A percentile compares a stretch with the other conserved stretches of the same genome.
Evolutionary conservation across 306 rosid genomes (phyloP).

Genomic region (Dryas alaskensis): DNA sequence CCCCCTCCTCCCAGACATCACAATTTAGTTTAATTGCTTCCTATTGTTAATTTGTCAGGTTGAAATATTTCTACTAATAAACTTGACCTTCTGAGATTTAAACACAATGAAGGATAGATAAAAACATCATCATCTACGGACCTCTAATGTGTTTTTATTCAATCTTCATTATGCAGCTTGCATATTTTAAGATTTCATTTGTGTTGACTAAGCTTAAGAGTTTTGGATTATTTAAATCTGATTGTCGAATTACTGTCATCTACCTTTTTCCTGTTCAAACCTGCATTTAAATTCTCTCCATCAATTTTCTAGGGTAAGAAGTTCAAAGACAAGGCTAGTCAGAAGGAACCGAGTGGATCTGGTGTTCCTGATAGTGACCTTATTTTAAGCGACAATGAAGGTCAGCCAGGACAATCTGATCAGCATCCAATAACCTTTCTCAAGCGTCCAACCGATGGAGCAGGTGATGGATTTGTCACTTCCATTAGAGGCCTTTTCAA

Average conservation of each 20-base stretch:
- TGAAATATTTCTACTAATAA: background rate
- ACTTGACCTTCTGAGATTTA: background rate
- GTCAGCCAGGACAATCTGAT: conserved; percentile 66
- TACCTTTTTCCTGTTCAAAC: conserved; percentile 7
- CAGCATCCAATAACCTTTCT: conserved; percentile 73
- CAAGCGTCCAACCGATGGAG: conserved; percentile 92
- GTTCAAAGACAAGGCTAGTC: conserved; percentile 84
- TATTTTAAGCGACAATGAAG: conserved; percentile 88
- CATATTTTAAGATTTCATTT: background rate
- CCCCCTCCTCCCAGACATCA: background rate
- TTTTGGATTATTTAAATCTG: background rate
- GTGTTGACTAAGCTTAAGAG: background rate
- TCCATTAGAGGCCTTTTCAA: conserved; percentile 88
- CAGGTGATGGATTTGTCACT: conserved; percentile 99
- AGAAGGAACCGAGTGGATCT: conserved; percentile 50
- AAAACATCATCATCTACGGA: background rate
- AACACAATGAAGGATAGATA: background rate
- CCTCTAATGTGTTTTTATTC: background rate
- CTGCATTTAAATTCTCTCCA: conserved; percentile 14
- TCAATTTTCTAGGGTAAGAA: conserved; percentile 71
- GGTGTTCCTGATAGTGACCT: conserved; percentile 77
- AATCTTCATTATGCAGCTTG: background rate
- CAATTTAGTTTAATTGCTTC: background rate
- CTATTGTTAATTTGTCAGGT: background rate
- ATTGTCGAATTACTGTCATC: background rate